Percentiles rank a stretch among this genome's conserved stretches.
Conservation (phyloP, 139 green algal genomes). For the Auxenochlorella pyrenoidosa region DNA sequence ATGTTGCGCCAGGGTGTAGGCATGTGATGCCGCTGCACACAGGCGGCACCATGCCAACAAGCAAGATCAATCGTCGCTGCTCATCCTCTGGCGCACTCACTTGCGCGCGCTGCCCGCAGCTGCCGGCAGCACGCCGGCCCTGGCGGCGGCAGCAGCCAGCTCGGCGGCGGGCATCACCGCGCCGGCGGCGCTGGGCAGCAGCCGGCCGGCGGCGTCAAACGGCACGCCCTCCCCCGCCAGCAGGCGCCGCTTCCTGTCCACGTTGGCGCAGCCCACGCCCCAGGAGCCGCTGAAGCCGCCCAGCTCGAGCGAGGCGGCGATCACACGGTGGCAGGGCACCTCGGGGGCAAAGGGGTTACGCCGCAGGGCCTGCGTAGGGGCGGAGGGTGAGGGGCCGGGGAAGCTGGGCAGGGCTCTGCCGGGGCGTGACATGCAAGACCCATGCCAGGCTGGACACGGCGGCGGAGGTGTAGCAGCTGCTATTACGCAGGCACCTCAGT, state of each 20-base stretch:
- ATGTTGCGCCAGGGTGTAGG: too few species aligned
- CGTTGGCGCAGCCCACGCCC: constrained; percentile 47
- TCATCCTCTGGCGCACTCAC: too few species aligned
- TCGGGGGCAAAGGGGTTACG: constrained; percentile 79
- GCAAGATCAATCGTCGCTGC: too few species aligned
- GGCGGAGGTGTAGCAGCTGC: too few species aligned
- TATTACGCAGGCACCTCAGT: too few species aligned
- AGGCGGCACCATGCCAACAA: too few species aligned
- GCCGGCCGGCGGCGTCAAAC: constrained; percentile 46
- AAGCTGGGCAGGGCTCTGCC: background rate
- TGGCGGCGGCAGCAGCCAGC: background rate
- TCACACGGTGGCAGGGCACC: constrained; percentile 85
- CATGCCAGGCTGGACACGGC: too few species aligned
- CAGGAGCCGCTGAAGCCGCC: constrained; percentile 80
- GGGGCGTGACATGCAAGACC: too few species aligned
- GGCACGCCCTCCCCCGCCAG: constrained; percentile 68
- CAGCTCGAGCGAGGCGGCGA: constrained; percentile 67
- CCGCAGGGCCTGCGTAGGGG: constrained; percentile 63
- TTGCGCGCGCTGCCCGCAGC: too few species aligned
- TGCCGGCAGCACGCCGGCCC: background rate
- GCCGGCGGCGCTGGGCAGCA: background rate
- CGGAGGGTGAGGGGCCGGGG: background rate
- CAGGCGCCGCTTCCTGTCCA: constrained; percentile 63
- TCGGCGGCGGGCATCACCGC: constrained; percentile 3
- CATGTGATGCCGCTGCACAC: too few species aligned